Conservation (phyloP, 2,329 filamentous ascomycete species). For the Cladophialophora yegresii region DNA sequence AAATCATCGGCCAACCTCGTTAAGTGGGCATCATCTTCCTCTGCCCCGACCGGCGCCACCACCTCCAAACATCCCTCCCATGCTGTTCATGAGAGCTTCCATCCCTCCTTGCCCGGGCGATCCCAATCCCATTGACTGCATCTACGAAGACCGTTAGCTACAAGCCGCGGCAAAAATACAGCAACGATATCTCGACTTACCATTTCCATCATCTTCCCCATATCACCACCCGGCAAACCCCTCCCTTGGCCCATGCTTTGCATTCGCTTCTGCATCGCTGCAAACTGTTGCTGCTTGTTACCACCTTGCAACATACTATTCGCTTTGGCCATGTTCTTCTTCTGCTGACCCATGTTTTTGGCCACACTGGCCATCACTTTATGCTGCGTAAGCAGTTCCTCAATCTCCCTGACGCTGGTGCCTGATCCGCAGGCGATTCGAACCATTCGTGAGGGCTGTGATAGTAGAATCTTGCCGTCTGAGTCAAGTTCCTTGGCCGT, state of each 20-base stretch:
- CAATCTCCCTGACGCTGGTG: conserved; percentile 87
- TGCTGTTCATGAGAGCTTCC: conserved; percentile 74
- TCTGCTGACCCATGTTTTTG: conserved; percentile 96
- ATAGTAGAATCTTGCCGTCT: conserved; percentile 90
- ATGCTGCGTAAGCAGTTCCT: conserved; percentile 96
- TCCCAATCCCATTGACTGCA: conserved; percentile 87
- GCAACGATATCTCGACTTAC: background rate
- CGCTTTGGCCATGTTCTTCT: conserved; percentile 95
- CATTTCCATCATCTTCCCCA: conserved; percentile 71
- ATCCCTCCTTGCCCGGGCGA: conserved; percentile 65
- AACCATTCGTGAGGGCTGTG: conserved; percentile 90
- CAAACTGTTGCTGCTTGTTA: conserved; percentile 81
- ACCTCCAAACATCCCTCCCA: conserved; percentile 44
- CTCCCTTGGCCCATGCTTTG: conserved; percentile 80
- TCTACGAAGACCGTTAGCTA: conserved; percentile 55
- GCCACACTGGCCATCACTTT: conserved; percentile 99
- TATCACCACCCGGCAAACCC: conserved; percentile 64
- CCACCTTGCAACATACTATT: conserved; percentile 91
- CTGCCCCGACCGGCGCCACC: conserved; percentile 45
- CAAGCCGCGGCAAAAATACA: background rate
- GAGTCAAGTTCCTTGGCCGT: conserved; percentile 92
- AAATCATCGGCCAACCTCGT: background rate
- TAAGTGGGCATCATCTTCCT: conserved; percentile 42
- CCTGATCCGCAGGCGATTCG: conserved; percentile 86
- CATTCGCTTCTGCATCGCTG: conserved; percentile 94